Conservation (phyloP, 1,284 basidiomycete genomes). For the Limonomyces culmigenus region DNA sequence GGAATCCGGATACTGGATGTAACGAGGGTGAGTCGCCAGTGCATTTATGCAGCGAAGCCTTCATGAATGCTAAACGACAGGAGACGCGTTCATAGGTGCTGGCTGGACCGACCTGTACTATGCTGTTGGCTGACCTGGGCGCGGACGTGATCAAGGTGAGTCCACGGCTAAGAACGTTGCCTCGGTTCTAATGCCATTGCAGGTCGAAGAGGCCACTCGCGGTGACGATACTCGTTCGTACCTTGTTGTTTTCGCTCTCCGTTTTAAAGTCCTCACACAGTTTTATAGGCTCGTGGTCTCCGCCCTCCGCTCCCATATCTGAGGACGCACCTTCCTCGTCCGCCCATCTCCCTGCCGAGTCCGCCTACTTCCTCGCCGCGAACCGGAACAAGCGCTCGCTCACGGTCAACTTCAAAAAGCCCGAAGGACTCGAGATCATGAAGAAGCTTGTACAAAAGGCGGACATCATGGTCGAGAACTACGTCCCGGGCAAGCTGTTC, state of each 20-base stretch:
- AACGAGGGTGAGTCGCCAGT: no score
- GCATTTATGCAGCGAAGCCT: no score
- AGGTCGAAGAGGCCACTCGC: slow-evolving; percentile 60
- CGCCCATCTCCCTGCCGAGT: slow-evolving; percentile 70
- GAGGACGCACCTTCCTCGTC: slow-evolving; percentile 31
- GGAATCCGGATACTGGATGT: slow-evolving; percentile 73
- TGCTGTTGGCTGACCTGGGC: slow-evolving; percentile 77
- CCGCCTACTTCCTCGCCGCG: slow-evolving; percentile 81
- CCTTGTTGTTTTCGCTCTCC: slow-evolving; percentile 1
- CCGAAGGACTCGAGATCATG: slow-evolving; percentile 66
- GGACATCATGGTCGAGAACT: slow-evolving; percentile 86
- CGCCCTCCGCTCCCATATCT: slow-evolving; percentile 54
- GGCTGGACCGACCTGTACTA: slow-evolving; percentile 80
- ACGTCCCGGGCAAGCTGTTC: slow-evolving; percentile 72
- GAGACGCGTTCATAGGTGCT: slow-evolving; percentile 77
- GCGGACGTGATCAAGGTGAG: slow-evolving; percentile 92
- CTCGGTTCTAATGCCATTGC: no score
- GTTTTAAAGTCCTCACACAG: slow-evolving; percentile 1
- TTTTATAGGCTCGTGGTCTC: slow-evolving; percentile 55
- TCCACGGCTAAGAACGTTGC: no score
- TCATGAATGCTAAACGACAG: no score
- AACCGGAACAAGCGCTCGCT: slow-evolving; percentile 87
- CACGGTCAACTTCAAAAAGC: slow-evolving; percentile 75
- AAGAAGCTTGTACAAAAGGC: slow-evolving; percentile 57
- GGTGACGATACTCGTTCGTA: slow-evolving; percentile 82